Base-by-base conservation (phyloP, 306 rosid species). In the Cucurbita argyrosperma region DNA sequence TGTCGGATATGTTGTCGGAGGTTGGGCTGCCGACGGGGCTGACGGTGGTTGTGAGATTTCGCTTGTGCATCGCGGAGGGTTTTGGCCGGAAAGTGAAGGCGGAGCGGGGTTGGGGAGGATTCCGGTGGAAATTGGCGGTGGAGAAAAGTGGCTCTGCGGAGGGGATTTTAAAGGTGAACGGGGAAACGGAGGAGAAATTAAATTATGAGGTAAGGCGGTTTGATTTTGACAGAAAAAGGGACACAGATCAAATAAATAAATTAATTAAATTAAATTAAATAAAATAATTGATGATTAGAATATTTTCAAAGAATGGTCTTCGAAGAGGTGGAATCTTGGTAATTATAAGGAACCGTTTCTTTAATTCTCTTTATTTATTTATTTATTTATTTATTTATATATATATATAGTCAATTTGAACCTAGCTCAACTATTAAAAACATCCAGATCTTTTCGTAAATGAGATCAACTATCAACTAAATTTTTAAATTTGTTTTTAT, bases 1-100 rank as follows among this genome's bases (percentile, higher is more conserved):
- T 76, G 70, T 86, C 90, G 47, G 92, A 88, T 74, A 80, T 84
- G 82, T 89, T 83, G 35, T 84, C 92, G 10, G 91, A 89, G 26
- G 86, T 78, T 1, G 97, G 92, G 73, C 97, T 87, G 50, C 96
- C 97, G 30, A 81, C 79, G 1, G 95, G 93, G 66, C 91, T 89
- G 2, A 16, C 45, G 26, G 49, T 55, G 13, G 63, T 10, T 0
- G 54, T 78, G 75, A 76, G 82, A 82, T 78, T 86, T 72, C 81
- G 87, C 83, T 83, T 89, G 49, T 62, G 23, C 96, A 92, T 89
- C 72, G 61, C 49, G 5, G n/a, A 10, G 0, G n/a, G 18, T 10
- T 23, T 68, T 47, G 40, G 40, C 43, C 40, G 42, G 56, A 45
- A 45, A 0, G 3, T 4, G 40, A 46, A 21, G 58, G 49, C 58